Conservation (phyloP, 2,329 filamentous ascomycete species). For the Fusarium sp. region DNA sequence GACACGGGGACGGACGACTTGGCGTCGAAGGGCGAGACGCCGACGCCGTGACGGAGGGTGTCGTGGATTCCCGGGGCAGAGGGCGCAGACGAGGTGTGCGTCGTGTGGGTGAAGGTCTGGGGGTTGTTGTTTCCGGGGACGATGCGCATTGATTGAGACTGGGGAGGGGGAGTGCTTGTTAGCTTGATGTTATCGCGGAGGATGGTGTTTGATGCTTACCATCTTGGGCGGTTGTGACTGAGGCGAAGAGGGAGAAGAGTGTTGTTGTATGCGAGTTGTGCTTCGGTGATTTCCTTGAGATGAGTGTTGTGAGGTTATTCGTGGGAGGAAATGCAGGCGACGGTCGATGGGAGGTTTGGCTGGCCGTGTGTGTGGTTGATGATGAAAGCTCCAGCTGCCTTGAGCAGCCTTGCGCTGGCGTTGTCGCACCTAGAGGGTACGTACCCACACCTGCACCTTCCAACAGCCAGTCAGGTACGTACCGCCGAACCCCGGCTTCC, state of each 20-base stretch:
- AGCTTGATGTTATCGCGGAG: slow-evolving; percentile 22
- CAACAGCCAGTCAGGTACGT: slow-evolving; percentile 3
- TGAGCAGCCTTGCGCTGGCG: slow-evolving; percentile 39
- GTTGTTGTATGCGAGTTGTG: not conserved
- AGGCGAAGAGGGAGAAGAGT: not conserved
- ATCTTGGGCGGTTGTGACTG: slow-evolving; percentile 52
- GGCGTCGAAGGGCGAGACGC: slow-evolving; percentile 63
- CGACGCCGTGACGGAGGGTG: slow-evolving; percentile 84
- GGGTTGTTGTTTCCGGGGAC: slow-evolving; percentile 74
- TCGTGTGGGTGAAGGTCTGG: slow-evolving; percentile 69
- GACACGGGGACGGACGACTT: slow-evolving; percentile 59
- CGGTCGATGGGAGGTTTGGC: slow-evolving; percentile 12
- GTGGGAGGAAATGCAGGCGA: not conserved
- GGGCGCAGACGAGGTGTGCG: slow-evolving; percentile 73
- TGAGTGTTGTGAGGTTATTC: not conserved
- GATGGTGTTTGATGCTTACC: slow-evolving; percentile 51
- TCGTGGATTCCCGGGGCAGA: slow-evolving; percentile 94
- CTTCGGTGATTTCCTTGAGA: not conserved
- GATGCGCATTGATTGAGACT: slow-evolving; percentile 81
- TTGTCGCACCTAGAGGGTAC: slow-evolving; percentile 29
- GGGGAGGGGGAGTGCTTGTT: slow-evolving; percentile 34
- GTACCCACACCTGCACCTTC: slow-evolving; percentile 24
- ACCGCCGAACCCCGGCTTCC: slow-evolving; percentile 5
- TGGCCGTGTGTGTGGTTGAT: slow-evolving; percentile 24
- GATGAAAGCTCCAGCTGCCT: slow-evolving; percentile 37